phyloP scores from a whole-genome alignment of 2,329 filamentous ascomycete species.

The Aspergillus calidoustus region DNA sequence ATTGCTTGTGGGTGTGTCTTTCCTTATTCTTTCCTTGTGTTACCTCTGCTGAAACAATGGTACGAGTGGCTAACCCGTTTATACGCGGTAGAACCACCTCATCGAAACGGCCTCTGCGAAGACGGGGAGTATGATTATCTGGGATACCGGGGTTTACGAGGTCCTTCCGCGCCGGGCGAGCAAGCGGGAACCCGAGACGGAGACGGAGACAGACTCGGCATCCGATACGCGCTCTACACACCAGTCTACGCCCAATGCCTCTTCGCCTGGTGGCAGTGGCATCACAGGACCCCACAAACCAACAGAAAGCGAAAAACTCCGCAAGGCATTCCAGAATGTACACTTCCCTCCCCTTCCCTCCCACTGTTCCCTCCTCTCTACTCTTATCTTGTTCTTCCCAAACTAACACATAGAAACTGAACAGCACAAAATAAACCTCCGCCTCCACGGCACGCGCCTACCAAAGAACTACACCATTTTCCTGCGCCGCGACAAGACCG shows the following conservation, averaged over 20 bases:
- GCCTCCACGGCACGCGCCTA: slow-evolving; percentile 59
- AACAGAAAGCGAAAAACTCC: slow-evolving; percentile 52
- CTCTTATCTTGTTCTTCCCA: neutral
- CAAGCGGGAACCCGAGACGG: slow-evolving; percentile 37
- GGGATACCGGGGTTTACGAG: slow-evolving; percentile 65
- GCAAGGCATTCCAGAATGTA: slow-evolving; percentile 55
- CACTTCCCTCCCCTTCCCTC: neutral
- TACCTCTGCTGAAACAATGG: neutral
- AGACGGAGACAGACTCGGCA: slow-evolving; percentile 17
- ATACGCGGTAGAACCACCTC: slow-evolving; percentile 58
- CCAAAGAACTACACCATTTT: slow-evolving; percentile 60
- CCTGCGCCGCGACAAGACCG: slow-evolving; percentile 51
- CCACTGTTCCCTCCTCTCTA: neutral
- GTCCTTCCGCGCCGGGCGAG: slow-evolving; percentile 51
- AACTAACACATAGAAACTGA: neutral
- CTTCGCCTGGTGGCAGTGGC: too few species aligned
- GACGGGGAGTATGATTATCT: slow-evolving; percentile 65
- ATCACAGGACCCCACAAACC: neutral
- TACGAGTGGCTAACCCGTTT: neutral
- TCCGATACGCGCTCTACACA: neutral
- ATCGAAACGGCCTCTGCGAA: slow-evolving; percentile 60
- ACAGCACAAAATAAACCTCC: slow-evolving; percentile 61
- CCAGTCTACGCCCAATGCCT: neutral
- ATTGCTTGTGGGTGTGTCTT: slow-evolving; percentile 60
- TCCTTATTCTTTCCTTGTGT: neutral